These are phyloP conservation scores for Dioscorea cayenensis DNA, from an alignment of 116 monocot genomes.

Conservation along the genomic window DNA sequence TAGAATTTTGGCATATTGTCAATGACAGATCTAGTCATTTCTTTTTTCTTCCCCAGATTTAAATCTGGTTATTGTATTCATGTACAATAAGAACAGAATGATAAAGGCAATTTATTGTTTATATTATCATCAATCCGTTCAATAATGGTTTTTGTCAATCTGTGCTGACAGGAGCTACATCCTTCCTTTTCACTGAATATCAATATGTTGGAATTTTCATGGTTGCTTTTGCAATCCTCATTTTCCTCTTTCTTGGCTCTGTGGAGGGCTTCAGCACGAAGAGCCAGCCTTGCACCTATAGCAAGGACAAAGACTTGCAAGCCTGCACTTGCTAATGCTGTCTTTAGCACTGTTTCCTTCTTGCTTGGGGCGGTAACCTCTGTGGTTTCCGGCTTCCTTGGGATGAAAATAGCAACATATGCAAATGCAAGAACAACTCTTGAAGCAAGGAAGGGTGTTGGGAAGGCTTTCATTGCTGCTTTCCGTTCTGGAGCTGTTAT, in stretches of 20 bases:
- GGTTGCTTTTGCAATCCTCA: conserved; percentile 40
- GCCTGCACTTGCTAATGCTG: conserved; percentile 51
- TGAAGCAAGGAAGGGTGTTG: conserved; percentile 59
- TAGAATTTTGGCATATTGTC: not conserved
- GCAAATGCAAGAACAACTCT: conserved; percentile 60
- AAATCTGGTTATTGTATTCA: not conserved
- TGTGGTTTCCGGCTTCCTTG: conserved; percentile 55
- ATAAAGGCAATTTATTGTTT: not conserved
- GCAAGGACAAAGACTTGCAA: conserved; percentile 48
- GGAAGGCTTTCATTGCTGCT: conserved; percentile 47
- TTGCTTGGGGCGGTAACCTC: conserved; percentile 48
- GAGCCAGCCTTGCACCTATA: conserved; percentile 40
- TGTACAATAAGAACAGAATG: not conserved
- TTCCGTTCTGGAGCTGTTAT: conserved; percentile 60
- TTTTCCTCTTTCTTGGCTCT: conserved; percentile 55
- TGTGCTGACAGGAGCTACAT: conserved; percentile 35
- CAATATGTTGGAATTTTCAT: conserved; percentile 55
- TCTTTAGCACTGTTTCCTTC: conserved; percentile 50
- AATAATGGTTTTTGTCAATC: not conserved
- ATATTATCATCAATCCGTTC: not conserved
- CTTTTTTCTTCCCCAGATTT: not conserved
- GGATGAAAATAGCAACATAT: conserved; percentile 64
- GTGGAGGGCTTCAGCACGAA: conserved; percentile 57
- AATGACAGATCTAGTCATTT: not conserved
- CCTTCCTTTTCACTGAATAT: conserved; percentile 48